Evolutionary conservation across 768 basidiomycete genomes (phyloP).

Genomic region (Kwoniella mangroviensis): DNA sequence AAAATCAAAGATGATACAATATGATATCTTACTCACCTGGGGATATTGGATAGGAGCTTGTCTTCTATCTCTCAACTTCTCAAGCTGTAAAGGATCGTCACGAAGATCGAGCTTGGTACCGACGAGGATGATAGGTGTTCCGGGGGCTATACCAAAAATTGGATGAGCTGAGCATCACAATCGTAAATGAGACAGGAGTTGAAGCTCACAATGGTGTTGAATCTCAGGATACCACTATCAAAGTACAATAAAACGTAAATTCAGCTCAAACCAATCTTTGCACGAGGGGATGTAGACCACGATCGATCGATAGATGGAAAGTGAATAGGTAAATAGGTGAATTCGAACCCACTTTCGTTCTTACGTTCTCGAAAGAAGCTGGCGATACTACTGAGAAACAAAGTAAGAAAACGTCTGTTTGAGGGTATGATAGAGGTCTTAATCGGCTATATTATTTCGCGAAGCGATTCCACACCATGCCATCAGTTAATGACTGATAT

Average conservation of each 20-base stretch:
- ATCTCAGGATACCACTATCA: conserved; percentile 67
- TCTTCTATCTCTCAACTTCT: conserved; percentile 55
- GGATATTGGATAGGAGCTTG: conserved; percentile 53
- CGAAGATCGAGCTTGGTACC: conserved; percentile 93
- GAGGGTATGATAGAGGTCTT: conserved; percentile 86
- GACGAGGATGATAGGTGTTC: conserved; percentile 88
- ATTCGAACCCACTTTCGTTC: conserved; percentile 62
- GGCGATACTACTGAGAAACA: conserved; percentile 95
- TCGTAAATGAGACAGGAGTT: neutral
- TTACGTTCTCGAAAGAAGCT: conserved; percentile 84
- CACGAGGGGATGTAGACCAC: too few relatives aligned
- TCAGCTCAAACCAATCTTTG: neutral
- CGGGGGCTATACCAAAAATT: conserved; percentile 67
- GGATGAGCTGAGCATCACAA: neutral
- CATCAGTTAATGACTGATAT: neutral
- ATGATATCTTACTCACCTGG: conserved; percentile 27
- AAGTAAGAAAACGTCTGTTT: conserved; percentile 97
- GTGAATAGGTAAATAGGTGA: neutral
- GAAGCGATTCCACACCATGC: neutral
- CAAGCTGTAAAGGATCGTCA: conserved; percentile 76
- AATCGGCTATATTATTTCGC: conserved; percentile 41
- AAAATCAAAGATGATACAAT: neutral
- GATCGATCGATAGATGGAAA: neutral
- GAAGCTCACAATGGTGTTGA: conserved; percentile 71
- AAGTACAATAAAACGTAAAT: neutral